Percentiles rank a stretch among this genome's conserved stretches.
Conservation (phyloP, 306 rosid species). For the Acacia crassicarpa region DNA sequence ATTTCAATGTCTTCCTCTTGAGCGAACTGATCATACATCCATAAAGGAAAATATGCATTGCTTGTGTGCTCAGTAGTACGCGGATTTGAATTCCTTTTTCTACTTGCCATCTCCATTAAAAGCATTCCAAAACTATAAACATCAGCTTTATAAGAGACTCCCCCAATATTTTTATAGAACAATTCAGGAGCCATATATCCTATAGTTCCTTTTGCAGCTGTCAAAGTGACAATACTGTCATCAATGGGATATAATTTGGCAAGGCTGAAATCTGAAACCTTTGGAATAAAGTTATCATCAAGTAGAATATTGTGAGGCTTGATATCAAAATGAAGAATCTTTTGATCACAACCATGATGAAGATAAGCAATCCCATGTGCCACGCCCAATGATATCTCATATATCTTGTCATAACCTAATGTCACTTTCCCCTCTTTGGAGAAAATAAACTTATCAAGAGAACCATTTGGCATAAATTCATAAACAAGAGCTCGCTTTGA, state of each 20-base stretch:
- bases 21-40: neutral
- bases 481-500: conserved; percentile 31
- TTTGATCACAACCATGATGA: conserved; percentile 21
- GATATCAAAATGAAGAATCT: conserved; percentile 23
- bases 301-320: conserved; percentile 26
- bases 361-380: conserved; percentile 26
- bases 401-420: neutral
- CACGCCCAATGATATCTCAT: conserved; percentile 3
- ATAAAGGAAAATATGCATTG: conserved; percentile 14
- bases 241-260: neutral
- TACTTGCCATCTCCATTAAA: conserved; percentile 20
- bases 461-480: conserved; percentile 32
- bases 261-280: conserved; percentile 8
- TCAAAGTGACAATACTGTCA: too few relatives aligned
- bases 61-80: conserved; percentile 1
- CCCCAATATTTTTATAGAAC: conserved; percentile 18
- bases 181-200: conserved; percentile 33
- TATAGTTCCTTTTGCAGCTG: neutral
- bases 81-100: neutral
- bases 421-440: neutral
- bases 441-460: conserved; percentile 24
- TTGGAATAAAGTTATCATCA: neutral
- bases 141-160: conserved; percentile 17
- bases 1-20: neutral
- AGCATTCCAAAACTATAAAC: conserved; percentile 32